Evolutionary conservation across 2,329 filamentous ascomycete genomes (phyloP).

Genomic region (Aspergillus niger): DNA sequence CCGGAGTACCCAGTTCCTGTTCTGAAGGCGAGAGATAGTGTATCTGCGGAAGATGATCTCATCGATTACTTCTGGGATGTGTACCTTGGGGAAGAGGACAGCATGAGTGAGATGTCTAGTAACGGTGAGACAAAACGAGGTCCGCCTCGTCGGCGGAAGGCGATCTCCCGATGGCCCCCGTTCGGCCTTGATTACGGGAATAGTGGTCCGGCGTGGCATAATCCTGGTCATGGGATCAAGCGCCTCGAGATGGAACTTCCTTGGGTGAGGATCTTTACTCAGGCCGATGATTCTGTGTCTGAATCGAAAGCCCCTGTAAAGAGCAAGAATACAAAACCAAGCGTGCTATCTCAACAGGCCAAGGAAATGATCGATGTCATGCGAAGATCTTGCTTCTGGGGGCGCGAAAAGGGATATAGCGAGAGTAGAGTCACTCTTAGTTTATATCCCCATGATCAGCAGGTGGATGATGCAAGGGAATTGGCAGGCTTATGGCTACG

Average conservation of each 20-base stretch:
- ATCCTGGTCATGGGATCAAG: slow-evolving; percentile 20
- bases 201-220: slow-evolving; percentile 21
- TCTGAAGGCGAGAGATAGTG: slow-evolving; percentile 8
- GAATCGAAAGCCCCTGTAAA: background rate
- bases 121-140: slow-evolving; percentile 1
- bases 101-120: background rate
- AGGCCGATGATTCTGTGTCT: background rate
- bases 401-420: slow-evolving; percentile 41
- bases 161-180: slow-evolving; percentile 43
- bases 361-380: slow-evolving; percentile 46
- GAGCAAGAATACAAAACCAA: slow-evolving; percentile 10
- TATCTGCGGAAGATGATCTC: background rate
- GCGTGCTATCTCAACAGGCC: slow-evolving; percentile 40
- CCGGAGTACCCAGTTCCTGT: slow-evolving; percentile 38
- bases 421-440: slow-evolving; percentile 38
- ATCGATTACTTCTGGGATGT: slow-evolving; percentile 10
- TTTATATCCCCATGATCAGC: no score
- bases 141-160: slow-evolving; percentile 36
- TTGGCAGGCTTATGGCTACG: no score
- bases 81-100: slow-evolving; percentile 3
- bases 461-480: no score
- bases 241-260: slow-evolving; percentile 36
- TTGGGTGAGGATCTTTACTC: slow-evolving; percentile 32
- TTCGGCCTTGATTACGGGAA: slow-evolving; percentile 39
- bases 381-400: slow-evolving; percentile 48